Conservation (phyloP, 495 filamentous ascomycete genomes). For the Penicillium lagena region DNA sequence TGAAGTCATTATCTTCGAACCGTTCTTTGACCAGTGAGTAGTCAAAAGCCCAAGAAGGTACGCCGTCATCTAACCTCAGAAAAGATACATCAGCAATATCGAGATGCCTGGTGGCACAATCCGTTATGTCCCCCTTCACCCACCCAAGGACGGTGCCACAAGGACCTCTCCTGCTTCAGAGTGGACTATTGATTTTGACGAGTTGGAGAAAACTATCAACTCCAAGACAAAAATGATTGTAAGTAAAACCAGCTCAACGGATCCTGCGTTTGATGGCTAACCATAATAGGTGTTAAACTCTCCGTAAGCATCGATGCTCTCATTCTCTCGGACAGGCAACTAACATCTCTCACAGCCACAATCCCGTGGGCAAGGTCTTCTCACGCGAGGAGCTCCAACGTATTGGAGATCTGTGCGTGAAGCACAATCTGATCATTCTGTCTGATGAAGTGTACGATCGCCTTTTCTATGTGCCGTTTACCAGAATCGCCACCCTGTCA, state of each 20-base stretch:
- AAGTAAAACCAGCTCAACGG: slow-evolving; percentile 19
- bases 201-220: slow-evolving; percentile 80
- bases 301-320: slow-evolving; percentile 19
- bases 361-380: slow-evolving; percentile 95
- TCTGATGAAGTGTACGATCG: slow-evolving; percentile 96
- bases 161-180: slow-evolving; percentile 77
- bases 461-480: slow-evolving; percentile 91
- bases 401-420: slow-evolving; percentile 86
- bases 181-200: slow-evolving; percentile 79
- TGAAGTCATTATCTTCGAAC: slow-evolving; percentile 97
- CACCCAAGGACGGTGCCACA: slow-evolving; percentile 74
- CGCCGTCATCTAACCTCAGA: background rate
- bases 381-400: slow-evolving; percentile 72
- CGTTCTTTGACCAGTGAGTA: slow-evolving; percentile 92
- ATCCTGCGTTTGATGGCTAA: slow-evolving; percentile 2
- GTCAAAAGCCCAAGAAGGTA: background rate
- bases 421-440: slow-evolving; percentile 91
- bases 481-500: slow-evolving; percentile 80
- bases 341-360: slow-evolving; percentile 55
- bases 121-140: slow-evolving; percentile 87
- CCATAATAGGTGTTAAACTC: slow-evolving; percentile 35
- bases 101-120: slow-evolving; percentile 95
- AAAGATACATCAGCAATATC: slow-evolving; percentile 88
- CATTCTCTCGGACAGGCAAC: background rate
- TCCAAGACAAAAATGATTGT: slow-evolving; percentile 92